Conservation (phyloP, 805 yeast species). For the Sugiyamaella valdiviana region DNA sequence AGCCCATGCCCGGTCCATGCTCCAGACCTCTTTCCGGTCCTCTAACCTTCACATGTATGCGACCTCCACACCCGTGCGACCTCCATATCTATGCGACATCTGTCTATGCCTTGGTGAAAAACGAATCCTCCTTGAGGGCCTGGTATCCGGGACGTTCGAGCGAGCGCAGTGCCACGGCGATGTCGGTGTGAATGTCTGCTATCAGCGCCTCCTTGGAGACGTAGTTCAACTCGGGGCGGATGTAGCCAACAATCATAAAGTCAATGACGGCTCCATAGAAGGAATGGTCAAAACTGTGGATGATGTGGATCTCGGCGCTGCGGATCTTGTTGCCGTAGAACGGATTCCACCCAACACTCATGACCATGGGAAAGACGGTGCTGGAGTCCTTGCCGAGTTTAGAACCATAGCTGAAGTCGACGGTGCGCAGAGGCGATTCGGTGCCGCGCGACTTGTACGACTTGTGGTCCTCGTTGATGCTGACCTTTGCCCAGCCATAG, state of each 20-base stretch:
- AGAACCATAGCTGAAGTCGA: conserved; percentile 58
- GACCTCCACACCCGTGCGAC: no score
- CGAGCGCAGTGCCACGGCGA: conserved; percentile 53
- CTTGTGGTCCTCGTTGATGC: conserved; percentile 22
- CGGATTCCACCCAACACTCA: conserved; percentile 96
- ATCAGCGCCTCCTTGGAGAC: conserved; percentile 79
- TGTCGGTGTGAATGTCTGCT: conserved; percentile 76
- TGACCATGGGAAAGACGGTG: conserved; percentile 72
- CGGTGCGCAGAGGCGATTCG: conserved; percentile 23
- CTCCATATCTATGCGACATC: no score
- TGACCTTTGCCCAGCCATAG: conserved; percentile 64
- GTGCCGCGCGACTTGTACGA: conserved; percentile 6
- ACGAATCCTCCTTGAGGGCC: conserved; percentile 27
- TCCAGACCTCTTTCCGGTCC: no score
- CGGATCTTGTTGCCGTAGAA: conserved; percentile 72
- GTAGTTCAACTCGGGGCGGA: conserved; percentile 86
- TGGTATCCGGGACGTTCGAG: conserved; percentile 41
- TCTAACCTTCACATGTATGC: no score
- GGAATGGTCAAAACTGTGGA: conserved; percentile 58
- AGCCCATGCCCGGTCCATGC: no score
- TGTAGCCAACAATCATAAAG: conserved; percentile 74
- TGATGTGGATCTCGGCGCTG: conserved; percentile 77
- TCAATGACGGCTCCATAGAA: conserved; percentile 80
- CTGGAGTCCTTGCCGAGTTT: conserved; percentile 41
- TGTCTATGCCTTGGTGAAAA: conserved; percentile 13